A percentile compares a stretch with the other conserved stretches of the same genome.
phyloP scores from a whole-genome alignment of 1,284 basidiomycete genomes.

The Gymnopus androsaceus region DNA sequence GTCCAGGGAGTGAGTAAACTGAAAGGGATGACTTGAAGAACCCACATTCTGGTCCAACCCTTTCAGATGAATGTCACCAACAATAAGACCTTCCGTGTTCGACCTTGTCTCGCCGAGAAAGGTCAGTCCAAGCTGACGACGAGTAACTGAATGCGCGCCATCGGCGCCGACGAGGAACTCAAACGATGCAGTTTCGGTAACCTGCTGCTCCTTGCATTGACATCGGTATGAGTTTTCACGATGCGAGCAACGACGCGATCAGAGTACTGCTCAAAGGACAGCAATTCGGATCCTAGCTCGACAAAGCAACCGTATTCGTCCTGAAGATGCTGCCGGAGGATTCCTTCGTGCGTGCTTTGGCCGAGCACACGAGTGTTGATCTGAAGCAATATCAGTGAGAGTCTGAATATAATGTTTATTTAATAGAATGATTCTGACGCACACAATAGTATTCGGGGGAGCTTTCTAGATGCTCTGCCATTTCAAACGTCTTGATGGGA shows the following conservation, averaged over 20 bases:
- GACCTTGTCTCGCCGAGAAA: slow-evolving; percentile 48
- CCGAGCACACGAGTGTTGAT: slow-evolving; percentile 30
- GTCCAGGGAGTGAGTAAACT: neutral
- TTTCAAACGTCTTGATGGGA: neutral
- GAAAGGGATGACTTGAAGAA: slow-evolving; percentile 15
- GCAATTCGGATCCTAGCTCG: slow-evolving; percentile 34
- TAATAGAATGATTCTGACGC: neutral
- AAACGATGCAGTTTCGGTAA: slow-evolving; percentile 24
- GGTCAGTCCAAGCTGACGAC: slow-evolving; percentile 43
- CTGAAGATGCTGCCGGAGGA: slow-evolving; percentile 31
- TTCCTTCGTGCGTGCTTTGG: slow-evolving; percentile 32
- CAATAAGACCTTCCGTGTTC: slow-evolving; percentile 32
- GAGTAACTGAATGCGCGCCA: slow-evolving; percentile 38
- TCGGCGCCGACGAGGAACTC: slow-evolving; percentile 40
- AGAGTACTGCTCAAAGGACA: slow-evolving; percentile 31
- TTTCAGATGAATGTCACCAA: slow-evolving; percentile 44
- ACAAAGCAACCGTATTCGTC: slow-evolving; percentile 25
- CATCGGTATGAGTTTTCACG: slow-evolving; percentile 13
- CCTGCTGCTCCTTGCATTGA: slow-evolving; percentile 14
- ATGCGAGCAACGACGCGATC: slow-evolving; percentile 27
- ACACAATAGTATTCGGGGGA: slow-evolving; percentile 17
- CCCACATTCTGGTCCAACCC: slow-evolving; percentile 29
- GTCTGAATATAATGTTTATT: neutral
- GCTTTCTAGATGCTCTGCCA: neutral
- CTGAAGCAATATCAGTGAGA: slow-evolving; percentile 10